Base-by-base conservation (phyloP, 257 asterid genomes). In the Paraleonurus japonicus region DNA sequence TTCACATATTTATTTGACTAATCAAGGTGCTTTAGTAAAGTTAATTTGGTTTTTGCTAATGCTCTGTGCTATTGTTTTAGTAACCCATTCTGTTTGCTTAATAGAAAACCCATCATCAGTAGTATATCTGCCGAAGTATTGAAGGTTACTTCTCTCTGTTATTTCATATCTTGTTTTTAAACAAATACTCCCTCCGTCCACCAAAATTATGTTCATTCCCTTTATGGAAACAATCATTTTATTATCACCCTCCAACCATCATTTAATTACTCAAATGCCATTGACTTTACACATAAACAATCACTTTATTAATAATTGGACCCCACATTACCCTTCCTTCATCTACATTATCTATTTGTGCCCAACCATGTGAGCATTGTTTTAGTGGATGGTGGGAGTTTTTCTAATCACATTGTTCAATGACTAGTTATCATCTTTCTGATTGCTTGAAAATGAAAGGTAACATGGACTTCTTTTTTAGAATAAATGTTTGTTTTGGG, bases 151-250 rank as follows among this genome's bases (percentile, higher is more conserved):
- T 26, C 28, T 15, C 22, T 19, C 41, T 69, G 3, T 43, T 62
- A 39, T 39, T 63, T 3, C 45, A 67, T 63, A 7, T 43, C n/a
- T 63, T 35, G 28, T 61, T 41, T 64, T 73, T 76, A 45, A 55
- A 66, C 35, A 41, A 60, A 50, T 24, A 19, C 7, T 58, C n/a
- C n/a, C n/a, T n/a, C n/a, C n/a, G n/a, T n/a, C n/a, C n/a, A n/a
- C n/a, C n/a, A n/a, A n/a, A n/a, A n/a, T n/a, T n/a, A n/a, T n/a
- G n/a, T n/a, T n/a, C n/a, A n/a, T n/a, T n/a, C n/a, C n/a, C n/a
- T n/a, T n/a, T n/a, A n/a, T n/a, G n/a, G n/a, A n/a, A n/a, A n/a
- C n/a, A n/a, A n/a, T n/a, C n/a, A n/a, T n/a, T n/a, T n/a, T n/a
- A n/a, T n/a, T n/a, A n/a, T n/a, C n/a, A n/a, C n/a, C n/a, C n/a